Evolutionary conservation across 2,329 filamentous ascomycete species (phyloP).

Genomic region (Arachnomyces sp.): DNA sequence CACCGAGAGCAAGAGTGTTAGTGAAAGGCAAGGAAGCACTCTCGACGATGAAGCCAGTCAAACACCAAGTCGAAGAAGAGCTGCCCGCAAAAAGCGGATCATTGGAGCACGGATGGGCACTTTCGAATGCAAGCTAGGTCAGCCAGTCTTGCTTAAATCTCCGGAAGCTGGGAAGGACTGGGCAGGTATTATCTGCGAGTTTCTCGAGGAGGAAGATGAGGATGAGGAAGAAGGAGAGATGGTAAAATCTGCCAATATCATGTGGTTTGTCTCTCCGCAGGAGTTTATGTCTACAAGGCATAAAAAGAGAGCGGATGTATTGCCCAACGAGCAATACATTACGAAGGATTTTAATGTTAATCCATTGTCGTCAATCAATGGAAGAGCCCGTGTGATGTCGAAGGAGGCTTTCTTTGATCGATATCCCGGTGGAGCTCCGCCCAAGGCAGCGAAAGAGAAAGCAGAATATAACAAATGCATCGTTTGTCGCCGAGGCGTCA

Average conservation of each 20-base stretch:
- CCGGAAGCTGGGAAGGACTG: constrained; percentile 82
- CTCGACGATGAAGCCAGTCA: constrained; percentile 11
- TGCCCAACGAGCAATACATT: constrained; percentile 87
- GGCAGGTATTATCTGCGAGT: constrained; percentile 82
- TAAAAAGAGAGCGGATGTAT: constrained; percentile 72
- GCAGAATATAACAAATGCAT: constrained; percentile 79
- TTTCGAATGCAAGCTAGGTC: constrained; percentile 74
- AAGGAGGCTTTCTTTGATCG: constrained; percentile 56
- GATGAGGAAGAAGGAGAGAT: constrained; percentile 52
- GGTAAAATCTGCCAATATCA: constrained; percentile 71
- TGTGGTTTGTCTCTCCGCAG: constrained; percentile 87
- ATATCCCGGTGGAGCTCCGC: constrained; percentile 69
- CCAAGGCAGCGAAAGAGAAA: constrained; percentile 52
- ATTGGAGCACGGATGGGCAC: constrained; percentile 73
- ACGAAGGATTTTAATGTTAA: constrained; percentile 83
- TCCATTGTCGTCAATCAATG: constrained; percentile 80
- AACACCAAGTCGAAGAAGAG: constrained; percentile 22
- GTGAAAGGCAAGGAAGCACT: constrained; percentile 6
- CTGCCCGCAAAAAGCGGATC: constrained; percentile 42
- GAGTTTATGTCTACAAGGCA: constrained; percentile 77
- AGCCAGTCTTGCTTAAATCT: constrained; percentile 79
- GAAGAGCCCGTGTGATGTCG: constrained; percentile 76
- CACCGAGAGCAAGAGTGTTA: constrained; percentile 17
- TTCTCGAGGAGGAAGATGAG: constrained; percentile 65
- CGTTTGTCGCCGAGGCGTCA: constrained; percentile 81